phyloP scores from a whole-genome alignment of 306 rosid species.

The Chamaecrista fasciculata region DNA sequence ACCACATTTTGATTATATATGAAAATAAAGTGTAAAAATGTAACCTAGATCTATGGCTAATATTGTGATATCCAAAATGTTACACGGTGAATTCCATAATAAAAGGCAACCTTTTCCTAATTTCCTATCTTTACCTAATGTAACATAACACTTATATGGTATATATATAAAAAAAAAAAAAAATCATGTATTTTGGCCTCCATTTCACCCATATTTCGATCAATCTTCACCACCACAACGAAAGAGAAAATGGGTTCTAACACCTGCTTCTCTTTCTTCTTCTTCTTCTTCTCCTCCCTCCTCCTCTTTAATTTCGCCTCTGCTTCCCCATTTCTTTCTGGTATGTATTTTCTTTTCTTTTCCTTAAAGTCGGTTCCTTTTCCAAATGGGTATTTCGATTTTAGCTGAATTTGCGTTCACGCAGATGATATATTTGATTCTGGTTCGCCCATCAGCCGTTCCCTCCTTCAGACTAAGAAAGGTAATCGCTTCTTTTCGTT shows the following conservation, averaged over 20 bases:
- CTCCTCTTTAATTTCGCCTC: constrained; percentile 44
- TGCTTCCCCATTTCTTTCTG: constrained; percentile 50
- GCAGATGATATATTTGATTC: constrained; percentile 54
- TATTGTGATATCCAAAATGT: too few relatives aligned
- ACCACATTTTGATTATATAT: too few relatives aligned
- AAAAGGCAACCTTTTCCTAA: too few relatives aligned
- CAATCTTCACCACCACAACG: too few relatives aligned
- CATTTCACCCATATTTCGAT: constrained; percentile 31
- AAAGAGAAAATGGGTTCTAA: constrained; percentile 59
- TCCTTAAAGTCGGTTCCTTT: background rate
- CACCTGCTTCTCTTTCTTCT: constrained; percentile 39
- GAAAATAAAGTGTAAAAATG: too few relatives aligned
- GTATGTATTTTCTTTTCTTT: constrained; percentile 29
- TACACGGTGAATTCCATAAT: too few relatives aligned
- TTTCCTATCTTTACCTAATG: too few relatives aligned
- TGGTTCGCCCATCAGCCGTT: constrained; percentile 44
- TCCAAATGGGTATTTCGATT: constrained; percentile 14
- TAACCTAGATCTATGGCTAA: too few relatives aligned
- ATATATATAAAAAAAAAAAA: too few relatives aligned
- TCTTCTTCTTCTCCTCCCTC: constrained; percentile 39
- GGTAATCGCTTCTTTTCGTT: constrained; percentile 33
- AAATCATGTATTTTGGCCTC: constrained; percentile 36
- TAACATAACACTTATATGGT: too few relatives aligned
- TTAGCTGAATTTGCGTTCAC: background rate
- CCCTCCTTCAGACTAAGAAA: constrained; percentile 75